Evolutionary conservation across 345 rosid species (phyloP).

Genomic region (Citrus unshiu): DNA sequence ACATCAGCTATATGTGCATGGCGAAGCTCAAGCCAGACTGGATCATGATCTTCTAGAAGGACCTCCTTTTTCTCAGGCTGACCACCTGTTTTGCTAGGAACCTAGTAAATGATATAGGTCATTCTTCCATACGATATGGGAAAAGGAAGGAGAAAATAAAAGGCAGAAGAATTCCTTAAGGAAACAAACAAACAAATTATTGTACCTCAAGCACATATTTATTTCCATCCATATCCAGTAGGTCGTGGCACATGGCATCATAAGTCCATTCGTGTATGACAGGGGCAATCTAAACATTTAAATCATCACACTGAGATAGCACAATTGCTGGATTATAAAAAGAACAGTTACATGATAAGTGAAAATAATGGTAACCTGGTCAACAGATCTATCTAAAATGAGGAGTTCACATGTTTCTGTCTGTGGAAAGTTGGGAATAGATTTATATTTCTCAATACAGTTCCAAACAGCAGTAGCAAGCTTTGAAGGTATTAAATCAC

Average conservation of each 20-base stretch:
- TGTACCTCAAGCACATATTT: slow-evolving; percentile 70
- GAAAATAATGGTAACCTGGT: slow-evolving; percentile 56
- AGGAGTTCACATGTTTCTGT: slow-evolving; percentile 83
- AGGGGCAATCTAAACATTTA: slow-evolving; percentile 72
- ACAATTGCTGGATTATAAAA: neutral
- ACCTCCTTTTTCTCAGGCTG: slow-evolving; percentile 71
- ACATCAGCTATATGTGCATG: slow-evolving; percentile 95
- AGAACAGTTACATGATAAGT: neutral
- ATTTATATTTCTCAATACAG: slow-evolving; percentile 50
- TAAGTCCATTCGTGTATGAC: slow-evolving; percentile 98
- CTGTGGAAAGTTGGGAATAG: slow-evolving; percentile 88
- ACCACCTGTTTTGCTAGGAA: slow-evolving; percentile 76
- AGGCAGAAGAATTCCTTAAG: neutral
- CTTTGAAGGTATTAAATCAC: slow-evolving; percentile 61
- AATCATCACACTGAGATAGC: slow-evolving; percentile 10
- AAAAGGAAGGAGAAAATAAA: neutral
- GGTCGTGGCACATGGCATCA: slow-evolving; percentile 97
- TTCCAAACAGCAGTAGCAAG: slow-evolving; percentile 74
- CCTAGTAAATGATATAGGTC: slow-evolving; percentile 33
- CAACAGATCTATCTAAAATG: slow-evolving; percentile 87
- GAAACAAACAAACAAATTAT: slow-evolving; percentile 5
- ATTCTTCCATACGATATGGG: neutral
- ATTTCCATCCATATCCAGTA: slow-evolving; percentile 89
- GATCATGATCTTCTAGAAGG: slow-evolving; percentile 79
- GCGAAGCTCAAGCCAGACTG: slow-evolving; percentile 93